Conservation (phyloP, 805 yeast species). For the Lachancea lanzarotensis region DNA sequence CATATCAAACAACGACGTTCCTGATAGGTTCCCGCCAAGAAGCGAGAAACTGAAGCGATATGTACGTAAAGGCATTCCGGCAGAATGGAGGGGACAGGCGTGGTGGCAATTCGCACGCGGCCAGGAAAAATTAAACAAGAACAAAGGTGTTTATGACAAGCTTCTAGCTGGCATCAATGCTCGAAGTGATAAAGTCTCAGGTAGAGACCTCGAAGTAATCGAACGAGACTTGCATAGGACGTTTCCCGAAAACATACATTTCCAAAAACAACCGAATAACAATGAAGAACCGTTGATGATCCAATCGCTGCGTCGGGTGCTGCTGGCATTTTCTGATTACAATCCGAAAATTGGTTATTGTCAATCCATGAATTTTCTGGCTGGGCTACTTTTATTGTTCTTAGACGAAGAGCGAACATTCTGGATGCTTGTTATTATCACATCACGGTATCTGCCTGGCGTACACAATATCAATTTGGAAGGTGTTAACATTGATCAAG, state of each 20-base stretch:
- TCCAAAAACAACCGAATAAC: constrained; percentile 40
- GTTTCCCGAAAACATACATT: constrained; percentile 86
- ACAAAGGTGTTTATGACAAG: constrained; percentile 67
- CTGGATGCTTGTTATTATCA: constrained; percentile 92
- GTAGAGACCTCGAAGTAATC: constrained; percentile 74
- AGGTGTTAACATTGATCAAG: constrained; percentile 94
- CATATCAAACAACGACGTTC: constrained; percentile 39
- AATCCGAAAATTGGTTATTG: constrained; percentile 93
- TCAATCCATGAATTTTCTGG: constrained; percentile 87
- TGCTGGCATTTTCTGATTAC: constrained; percentile 75
- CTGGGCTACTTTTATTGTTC: constrained; percentile 77
- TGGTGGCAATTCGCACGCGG: constrained; percentile 96
- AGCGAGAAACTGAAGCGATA: constrained; percentile 75
- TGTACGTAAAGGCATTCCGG: constrained; percentile 88
- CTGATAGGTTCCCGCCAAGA: constrained; percentile 66
- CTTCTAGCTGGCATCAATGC: constrained; percentile 36
- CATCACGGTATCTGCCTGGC: constrained; percentile 81
- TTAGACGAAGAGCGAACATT: constrained; percentile 86
- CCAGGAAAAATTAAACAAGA: constrained; percentile 57
- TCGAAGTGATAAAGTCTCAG: constrained; percentile 8
- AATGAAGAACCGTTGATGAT: constrained; percentile 57
- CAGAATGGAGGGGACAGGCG: constrained; percentile 95
- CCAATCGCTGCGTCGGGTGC: constrained; percentile 67
- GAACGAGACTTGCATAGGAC: constrained; percentile 92
- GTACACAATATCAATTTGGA: constrained; percentile 85